Conservation (phyloP, 371 early-diverging fungal species). For the Mycotypha africana region DNA sequence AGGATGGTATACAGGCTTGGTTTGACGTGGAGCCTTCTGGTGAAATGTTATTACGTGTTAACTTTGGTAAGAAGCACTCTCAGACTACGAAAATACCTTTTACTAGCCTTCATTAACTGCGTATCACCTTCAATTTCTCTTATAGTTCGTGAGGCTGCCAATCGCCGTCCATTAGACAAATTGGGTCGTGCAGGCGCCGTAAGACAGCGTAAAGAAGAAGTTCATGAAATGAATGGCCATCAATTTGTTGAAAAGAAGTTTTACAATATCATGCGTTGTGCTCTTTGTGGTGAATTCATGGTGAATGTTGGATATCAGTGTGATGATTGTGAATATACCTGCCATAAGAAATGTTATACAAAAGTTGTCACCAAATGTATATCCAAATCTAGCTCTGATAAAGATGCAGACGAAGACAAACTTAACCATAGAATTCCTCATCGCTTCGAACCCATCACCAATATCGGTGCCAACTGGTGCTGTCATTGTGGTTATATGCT, state of each 20-base stretch:
- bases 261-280: slow-evolving; percentile 94
- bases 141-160: slow-evolving; percentile 36
- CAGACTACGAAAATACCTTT: too few relatives aligned
- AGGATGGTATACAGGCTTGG: slow-evolving; percentile 74
- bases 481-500: slow-evolving; percentile 97
- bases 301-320: slow-evolving; percentile 89
- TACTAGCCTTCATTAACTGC: too few relatives aligned
- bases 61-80: slow-evolving; percentile 75
- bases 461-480: slow-evolving; percentile 90
- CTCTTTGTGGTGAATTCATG: slow-evolving; percentile 88
- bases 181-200: slow-evolving; percentile 88
- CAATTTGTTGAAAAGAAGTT: slow-evolving; percentile 83
- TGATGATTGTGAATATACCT: slow-evolving; percentile 93
- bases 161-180: slow-evolving; percentile 59
- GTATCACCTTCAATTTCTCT: too few relatives aligned
- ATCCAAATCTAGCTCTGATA: slow-evolving; percentile 55
- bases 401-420: slow-evolving; percentile 62
- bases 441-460: slow-evolving; percentile 80
- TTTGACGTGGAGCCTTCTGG: slow-evolving; percentile 93
- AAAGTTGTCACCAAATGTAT: slow-evolving; percentile 92
- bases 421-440: slow-evolving; percentile 93
- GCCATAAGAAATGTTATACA: slow-evolving; percentile 88
- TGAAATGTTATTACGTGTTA: slow-evolving; percentile 72
- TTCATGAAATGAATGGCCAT: slow-evolving; percentile 88
- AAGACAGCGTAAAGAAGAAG: slow-evolving; percentile 75